A percentile compares a stretch with the other conserved stretches of the same genome.
These are phyloP conservation scores for Sesbania bispinosa DNA, from an alignment of 306 rosid genomes.

Conservation along the genomic window DNA sequence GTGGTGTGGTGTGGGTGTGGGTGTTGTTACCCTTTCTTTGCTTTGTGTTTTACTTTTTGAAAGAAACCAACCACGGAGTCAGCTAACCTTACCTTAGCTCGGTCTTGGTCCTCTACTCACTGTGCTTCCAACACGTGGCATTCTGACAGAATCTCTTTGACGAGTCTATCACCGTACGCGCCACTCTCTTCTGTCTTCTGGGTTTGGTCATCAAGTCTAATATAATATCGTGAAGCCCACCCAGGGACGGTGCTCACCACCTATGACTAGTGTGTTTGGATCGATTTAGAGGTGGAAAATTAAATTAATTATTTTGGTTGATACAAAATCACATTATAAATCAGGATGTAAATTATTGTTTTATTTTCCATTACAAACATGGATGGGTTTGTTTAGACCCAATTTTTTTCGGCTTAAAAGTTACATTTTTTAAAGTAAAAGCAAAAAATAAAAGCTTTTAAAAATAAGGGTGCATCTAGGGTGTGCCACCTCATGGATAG, in stretches of 20 bases:
- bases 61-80: constrained; percentile 17
- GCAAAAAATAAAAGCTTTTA: no score
- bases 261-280: no score
- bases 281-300: no score
- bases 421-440: no score
- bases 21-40: constrained; percentile 1
- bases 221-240: not conserved
- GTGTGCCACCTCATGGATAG: no score
- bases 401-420: no score
- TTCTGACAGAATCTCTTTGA: constrained; percentile 23
- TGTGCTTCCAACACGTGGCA: constrained; percentile 47
- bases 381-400: no score
- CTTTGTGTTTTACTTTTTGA: constrained; percentile 5
- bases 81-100: constrained; percentile 18
- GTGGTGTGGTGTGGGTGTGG: constrained; percentile 18
- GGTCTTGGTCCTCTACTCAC: constrained; percentile 35
- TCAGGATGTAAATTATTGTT: no score
- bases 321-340: no score
- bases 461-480: no score
- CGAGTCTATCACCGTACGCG: constrained; percentile 29
- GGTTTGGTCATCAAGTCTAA: not conserved
- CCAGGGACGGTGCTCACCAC: not conserved
- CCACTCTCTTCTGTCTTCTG: not conserved
- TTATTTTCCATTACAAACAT: no score
- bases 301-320: no score